Percentiles rank a stretch among this genome's conserved stretches.
phyloP scores from a whole-genome alignment of 2,329 filamentous ascomycete species.

The Fusarium annulatum region DNA sequence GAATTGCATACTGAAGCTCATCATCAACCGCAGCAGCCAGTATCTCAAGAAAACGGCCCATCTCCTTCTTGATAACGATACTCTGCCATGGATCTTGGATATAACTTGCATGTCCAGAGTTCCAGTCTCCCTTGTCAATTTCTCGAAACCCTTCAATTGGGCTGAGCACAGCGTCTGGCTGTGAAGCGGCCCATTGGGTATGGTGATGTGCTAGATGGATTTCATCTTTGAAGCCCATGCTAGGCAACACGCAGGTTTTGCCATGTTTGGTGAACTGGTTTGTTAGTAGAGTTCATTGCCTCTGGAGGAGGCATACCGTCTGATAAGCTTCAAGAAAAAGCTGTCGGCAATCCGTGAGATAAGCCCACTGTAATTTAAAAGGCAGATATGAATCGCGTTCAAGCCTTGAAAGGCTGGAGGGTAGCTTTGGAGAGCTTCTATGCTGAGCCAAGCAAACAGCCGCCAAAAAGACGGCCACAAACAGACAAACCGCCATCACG shows the following conservation, averaged over 20 bases:
- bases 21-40: slow-evolving; percentile 49
- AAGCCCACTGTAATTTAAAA: slow-evolving; percentile 27
- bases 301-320: slow-evolving; percentile 20
- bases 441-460: neutral
- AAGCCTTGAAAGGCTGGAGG: slow-evolving; percentile 5
- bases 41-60: slow-evolving; percentile 50
- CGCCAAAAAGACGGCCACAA: neutral
- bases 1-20: slow-evolving; percentile 49
- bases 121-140: slow-evolving; percentile 52
- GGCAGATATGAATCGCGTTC: slow-evolving; percentile 2
- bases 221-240: slow-evolving; percentile 53
- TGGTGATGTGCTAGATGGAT: slow-evolving; percentile 54
- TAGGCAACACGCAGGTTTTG: slow-evolving; percentile 54
- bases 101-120: slow-evolving; percentile 51
- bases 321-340: slow-evolving; percentile 49
- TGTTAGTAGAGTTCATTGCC: no score
- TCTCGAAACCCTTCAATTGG: slow-evolving; percentile 52
- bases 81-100: slow-evolving; percentile 52
- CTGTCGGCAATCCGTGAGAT: slow-evolving; percentile 46
- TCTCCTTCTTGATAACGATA: slow-evolving; percentile 50
- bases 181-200: slow-evolving; percentile 54
- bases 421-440: neutral
- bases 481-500: slow-evolving; percentile 6
- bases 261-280: slow-evolving; percentile 54
- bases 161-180: slow-evolving; percentile 53